Base-by-base conservation (phyloP, 2,329 filamentous ascomycete species). In the Dichotomopilus funicola region DNA sequence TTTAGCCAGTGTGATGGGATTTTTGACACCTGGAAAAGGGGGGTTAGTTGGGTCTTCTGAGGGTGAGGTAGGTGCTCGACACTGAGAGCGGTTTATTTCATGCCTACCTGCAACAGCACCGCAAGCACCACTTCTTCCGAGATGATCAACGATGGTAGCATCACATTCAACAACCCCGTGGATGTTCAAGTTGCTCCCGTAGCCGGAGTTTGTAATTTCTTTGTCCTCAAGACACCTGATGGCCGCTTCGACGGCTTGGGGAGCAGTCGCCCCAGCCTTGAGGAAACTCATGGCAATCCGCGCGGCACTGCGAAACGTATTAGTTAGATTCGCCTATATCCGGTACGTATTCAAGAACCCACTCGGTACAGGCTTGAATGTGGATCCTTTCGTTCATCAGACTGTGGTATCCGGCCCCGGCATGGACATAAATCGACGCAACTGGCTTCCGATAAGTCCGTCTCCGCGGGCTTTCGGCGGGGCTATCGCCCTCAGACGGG, bases 151-250 rank as follows among this genome's bases (percentile, higher is more conserved):
- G 53, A 99, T 82, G 0, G 90, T 91, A 54, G 94, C 94, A 75
- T 99, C 94, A 64, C 91, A 95, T 70, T 99, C 94, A 10, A 97
- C 94, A 1, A 85, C 82, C 1, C 94, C 94, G 63, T 96, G 87
- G 60, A 95, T 88, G 45, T 89, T 86, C 31, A 99, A 76, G 65
- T 99, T 99, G 72, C 94, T 99, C 47, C 95, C 94, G 68, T 88
- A 97, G 0, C 94, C 94, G 40, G 92, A 89, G 69, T 99, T 99
- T 38, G 95, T 99, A 62, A 99, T 95, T 65, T 96, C 91, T 55
- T 88, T 86, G 68, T 99, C 89, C 72, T 99, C 94, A 13, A 99
- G 82, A 19, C 89, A 78, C 63, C 87, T 89, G 65, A 99, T 84
- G 35, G 94, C 90, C 50, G 88, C 86, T 71, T 96, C 94, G 27